Evolutionary conservation across 106 monocot species (phyloP).

Genomic region (Xerophyta viscosa): DNA sequence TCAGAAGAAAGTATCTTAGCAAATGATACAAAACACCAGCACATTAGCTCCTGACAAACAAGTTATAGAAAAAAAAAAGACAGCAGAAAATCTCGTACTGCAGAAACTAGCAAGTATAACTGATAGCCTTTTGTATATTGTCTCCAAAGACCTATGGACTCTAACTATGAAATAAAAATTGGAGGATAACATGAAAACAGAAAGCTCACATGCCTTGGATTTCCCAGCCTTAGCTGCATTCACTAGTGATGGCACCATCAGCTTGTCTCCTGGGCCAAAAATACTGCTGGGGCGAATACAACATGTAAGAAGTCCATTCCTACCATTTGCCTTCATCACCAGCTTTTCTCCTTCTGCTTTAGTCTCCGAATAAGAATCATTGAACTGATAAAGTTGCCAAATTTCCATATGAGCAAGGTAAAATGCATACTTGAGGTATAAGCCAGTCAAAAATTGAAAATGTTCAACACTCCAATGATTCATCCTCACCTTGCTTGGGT

Average conservation of each 20-base stretch:
- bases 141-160: too few relatives aligned
- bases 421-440: not conserved
- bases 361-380: conserved; percentile 97
- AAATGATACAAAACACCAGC: too few relatives aligned
- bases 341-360: conserved; percentile 93
- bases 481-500: conserved; percentile 61
- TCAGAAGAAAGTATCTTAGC: too few relatives aligned
- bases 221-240: conserved; percentile 90
- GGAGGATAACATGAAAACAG: too few relatives aligned
- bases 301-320: conserved; percentile 73
- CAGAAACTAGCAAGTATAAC: too few relatives aligned
- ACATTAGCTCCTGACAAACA: too few relatives aligned
- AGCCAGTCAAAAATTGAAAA: too few relatives aligned
- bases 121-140: too few relatives aligned
- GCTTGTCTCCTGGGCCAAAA: conserved; percentile 92
- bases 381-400: conserved; percentile 46
- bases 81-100: too few relatives aligned
- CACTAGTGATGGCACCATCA: conserved; percentile 80
- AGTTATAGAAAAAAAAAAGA: too few relatives aligned
- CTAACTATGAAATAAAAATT: too few relatives aligned
- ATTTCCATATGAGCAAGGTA: not conserved
- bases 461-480: too few relatives aligned
- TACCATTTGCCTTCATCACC: conserved; percentile 81
- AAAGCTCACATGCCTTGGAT: conserved; percentile 49
- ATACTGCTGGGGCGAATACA: conserved; percentile 98